Percentiles rank a stretch among this genome's conserved stretches.
Evolutionary conservation across 2,329 filamentous ascomycete genomes (phyloP).

Genomic region (Tolypocladium amazonense): DNA sequence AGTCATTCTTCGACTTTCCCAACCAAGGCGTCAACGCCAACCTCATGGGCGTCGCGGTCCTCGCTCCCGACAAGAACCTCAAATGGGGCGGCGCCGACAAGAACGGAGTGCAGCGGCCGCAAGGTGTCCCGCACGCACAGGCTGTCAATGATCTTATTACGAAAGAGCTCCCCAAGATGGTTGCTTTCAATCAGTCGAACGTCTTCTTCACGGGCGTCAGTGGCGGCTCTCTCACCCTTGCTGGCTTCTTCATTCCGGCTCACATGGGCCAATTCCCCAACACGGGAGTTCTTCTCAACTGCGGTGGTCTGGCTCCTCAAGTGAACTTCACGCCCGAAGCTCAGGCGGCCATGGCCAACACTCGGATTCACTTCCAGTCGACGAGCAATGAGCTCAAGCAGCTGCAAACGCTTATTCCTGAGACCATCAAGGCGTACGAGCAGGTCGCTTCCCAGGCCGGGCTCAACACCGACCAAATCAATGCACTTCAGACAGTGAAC

Average conservation of each 20-base stretch:
- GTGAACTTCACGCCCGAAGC: constrained; percentile 33
- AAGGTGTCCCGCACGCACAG: constrained; percentile 44
- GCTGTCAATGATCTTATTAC: constrained; percentile 43
- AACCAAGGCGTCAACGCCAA: constrained; percentile 40
- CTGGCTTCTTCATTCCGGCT: constrained; percentile 46
- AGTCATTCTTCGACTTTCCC: constrained; percentile 47
- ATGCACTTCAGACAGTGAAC: constrained; percentile 43
- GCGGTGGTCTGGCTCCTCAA: constrained; percentile 42
- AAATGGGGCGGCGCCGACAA: constrained; percentile 46
- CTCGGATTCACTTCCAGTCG: constrained; percentile 46
- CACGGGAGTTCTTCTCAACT: constrained; percentile 43
- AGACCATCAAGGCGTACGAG: constrained; percentile 40
- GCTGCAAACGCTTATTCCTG: constrained; percentile 39
- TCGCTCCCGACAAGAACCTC: constrained; percentile 42
- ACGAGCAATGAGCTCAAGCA: constrained; percentile 37
- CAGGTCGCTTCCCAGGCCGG: constrained; percentile 32
- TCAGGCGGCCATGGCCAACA: constrained; percentile 29
- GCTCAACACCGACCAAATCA: constrained; percentile 31
- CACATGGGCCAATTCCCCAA: constrained; percentile 40
- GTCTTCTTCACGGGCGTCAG: constrained; percentile 49
- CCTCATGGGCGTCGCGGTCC: constrained; percentile 40
- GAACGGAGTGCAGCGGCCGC: constrained; percentile 36
- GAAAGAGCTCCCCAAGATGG: constrained; percentile 36
- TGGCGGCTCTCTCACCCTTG: constrained; percentile 41
- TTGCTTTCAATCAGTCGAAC: constrained; percentile 39